These are phyloP conservation scores for Talaromyces amestolkiae DNA, from an alignment of 2,329 filamentous ascomycete species.

Conservation along the genomic window DNA sequence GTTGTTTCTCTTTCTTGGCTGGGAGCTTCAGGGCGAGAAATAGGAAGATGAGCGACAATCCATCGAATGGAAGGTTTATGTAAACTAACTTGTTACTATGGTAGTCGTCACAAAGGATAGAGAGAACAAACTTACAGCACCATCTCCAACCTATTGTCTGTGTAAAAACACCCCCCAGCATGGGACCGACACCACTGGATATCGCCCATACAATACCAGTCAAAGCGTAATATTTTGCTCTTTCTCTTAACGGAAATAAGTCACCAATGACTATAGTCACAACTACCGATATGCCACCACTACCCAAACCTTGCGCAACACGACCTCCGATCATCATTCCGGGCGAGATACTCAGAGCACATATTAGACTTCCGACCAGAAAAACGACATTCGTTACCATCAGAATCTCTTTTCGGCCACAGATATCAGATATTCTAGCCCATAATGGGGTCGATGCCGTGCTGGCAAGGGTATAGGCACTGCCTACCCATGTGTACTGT, in stretches of 20 bases:
- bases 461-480: constrained; percentile 50
- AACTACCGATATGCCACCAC: constrained; percentile 49
- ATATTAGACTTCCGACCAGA: constrained; percentile 52
- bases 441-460: constrained; percentile 35
- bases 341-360: constrained; percentile 49
- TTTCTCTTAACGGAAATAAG: constrained; percentile 46
- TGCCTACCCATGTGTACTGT: constrained; percentile 53
- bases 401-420: constrained; percentile 56
- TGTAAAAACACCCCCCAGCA: constrained; percentile 34
- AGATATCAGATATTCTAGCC: constrained; percentile 52
- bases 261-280: constrained; percentile 52
- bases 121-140: constrained; percentile 39
- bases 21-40: background rate
- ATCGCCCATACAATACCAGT: constrained; percentile 50
- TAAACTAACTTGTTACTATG: constrained; percentile 3
- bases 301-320: constrained; percentile 51
- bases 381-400: constrained; percentile 51
- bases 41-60: constrained; percentile 5
- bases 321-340: constrained; percentile 49
- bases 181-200: constrained; percentile 48
- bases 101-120: background rate
- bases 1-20: constrained; percentile 4
- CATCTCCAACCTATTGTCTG: constrained; percentile 48
- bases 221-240: constrained; percentile 48
- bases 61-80: constrained; percentile 13